Conservation (phyloP, 2,329 filamentous ascomycete species). For the Trichoderma arundinaceum region DNA sequence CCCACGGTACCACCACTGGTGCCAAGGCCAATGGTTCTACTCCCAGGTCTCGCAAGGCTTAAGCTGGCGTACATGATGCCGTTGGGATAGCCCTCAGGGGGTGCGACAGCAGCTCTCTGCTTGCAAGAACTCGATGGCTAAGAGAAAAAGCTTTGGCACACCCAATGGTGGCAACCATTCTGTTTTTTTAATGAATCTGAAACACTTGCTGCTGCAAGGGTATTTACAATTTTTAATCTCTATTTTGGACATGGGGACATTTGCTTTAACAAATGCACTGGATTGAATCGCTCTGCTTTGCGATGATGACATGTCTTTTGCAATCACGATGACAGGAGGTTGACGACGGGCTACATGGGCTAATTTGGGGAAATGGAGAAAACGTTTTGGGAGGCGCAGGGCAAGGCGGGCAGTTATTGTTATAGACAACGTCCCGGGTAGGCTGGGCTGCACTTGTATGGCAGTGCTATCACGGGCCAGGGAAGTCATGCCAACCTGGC, state of each 20-base stretch:
- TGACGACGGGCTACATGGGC: slow-evolving; percentile 41
- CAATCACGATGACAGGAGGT: slow-evolving; percentile 41
- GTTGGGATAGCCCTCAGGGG: background rate
- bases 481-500: slow-evolving; percentile 24
- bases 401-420: slow-evolving; percentile 23
- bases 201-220: background rate
- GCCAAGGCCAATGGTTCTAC: slow-evolving; percentile 64
- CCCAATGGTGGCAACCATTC: background rate
- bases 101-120: background rate
- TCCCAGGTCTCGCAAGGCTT: slow-evolving; percentile 73
- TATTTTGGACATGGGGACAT: slow-evolving; percentile 31
- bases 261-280: slow-evolving; percentile 32
- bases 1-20: slow-evolving; percentile 60
- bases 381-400: slow-evolving; percentile 30
- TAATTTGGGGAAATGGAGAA: slow-evolving; percentile 20
- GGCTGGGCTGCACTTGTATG: slow-evolving; percentile 23
- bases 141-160: background rate
- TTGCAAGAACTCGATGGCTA: background rate
- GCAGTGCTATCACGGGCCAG: slow-evolving; percentile 24
- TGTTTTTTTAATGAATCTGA: slow-evolving; percentile 12
- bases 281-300: slow-evolving; percentile 30
- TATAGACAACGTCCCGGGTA: slow-evolving; percentile 26
- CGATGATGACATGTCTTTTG: slow-evolving; percentile 39
- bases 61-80: slow-evolving; percentile 32
- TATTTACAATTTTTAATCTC: slow-evolving; percentile 30